A percentile compares a stretch with the other conserved stretches of the same genome.
phyloP scores from a whole-genome alignment of 768 basidiomycete species.

The Calocera cornea region DNA sequence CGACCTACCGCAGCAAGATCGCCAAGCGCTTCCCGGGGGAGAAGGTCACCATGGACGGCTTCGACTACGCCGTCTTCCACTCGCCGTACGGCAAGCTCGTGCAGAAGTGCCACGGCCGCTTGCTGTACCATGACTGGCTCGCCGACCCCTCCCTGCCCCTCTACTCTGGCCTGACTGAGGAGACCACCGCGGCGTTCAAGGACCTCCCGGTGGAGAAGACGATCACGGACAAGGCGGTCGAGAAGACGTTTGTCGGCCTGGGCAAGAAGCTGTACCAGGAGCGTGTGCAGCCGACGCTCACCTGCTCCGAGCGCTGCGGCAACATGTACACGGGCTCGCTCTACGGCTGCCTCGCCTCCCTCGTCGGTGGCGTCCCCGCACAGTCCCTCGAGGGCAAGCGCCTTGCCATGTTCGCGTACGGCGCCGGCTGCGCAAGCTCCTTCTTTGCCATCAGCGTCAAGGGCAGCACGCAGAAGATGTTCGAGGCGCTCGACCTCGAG shows the following conservation, averaged over 20 bases:
- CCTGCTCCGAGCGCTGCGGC: constrained; percentile 77
- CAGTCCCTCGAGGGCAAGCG: constrained; percentile 65
- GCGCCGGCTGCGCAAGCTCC: constrained; percentile 84
- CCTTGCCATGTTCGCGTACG: constrained; percentile 90
- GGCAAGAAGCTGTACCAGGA: constrained; percentile 61
- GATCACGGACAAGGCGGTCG: constrained; percentile 84
- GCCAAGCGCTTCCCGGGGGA: constrained; percentile 32
- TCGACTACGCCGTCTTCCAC: constrained; percentile 94
- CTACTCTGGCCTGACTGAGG: constrained; percentile 16
- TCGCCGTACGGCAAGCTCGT: constrained; percentile 98
- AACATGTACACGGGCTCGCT: constrained; percentile 99
- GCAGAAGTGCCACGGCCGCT: constrained; percentile 88
- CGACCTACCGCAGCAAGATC: constrained; percentile 67
- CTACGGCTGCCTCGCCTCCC: constrained; percentile 83
- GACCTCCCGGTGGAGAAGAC: constrained; percentile 35
- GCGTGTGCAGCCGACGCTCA: constrained; percentile 70
- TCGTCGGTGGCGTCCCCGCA: constrained; percentile 62
- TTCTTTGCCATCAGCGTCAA: constrained; percentile 83
- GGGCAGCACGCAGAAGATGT: constrained; percentile 75
- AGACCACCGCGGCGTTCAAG: neutral
- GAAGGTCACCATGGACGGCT: constrained; percentile 59
- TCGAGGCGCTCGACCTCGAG: constrained; percentile 66
- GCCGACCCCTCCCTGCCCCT: constrained; percentile 50
- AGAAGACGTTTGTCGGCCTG: constrained; percentile 81
- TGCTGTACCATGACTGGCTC: constrained; percentile 86